Evolutionary conservation across 2,329 filamentous ascomycete genomes (phyloP), one percentile per base, ranked within the genome.

Genomic region (Xylariaceae sp.): DNA sequence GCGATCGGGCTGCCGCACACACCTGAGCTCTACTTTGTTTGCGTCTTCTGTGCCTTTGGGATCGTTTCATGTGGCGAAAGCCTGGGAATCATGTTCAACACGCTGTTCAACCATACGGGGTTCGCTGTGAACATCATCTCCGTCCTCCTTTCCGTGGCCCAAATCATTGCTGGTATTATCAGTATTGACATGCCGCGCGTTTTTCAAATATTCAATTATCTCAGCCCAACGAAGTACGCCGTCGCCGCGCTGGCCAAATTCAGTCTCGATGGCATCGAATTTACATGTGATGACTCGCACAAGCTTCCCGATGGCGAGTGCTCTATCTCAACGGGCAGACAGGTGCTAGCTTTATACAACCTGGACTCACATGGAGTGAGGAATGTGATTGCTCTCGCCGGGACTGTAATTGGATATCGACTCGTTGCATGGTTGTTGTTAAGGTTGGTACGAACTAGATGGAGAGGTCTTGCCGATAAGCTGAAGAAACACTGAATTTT

Each of bases 51-150:
- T 57, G 83, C 82, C 55, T 89, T 90, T 61, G 86, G 82, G 56
- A 80, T 90, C 47, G 84, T 89, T 14, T 85, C 75, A 47, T 89
- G 85, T 60, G 87, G 87, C 22, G 87, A 90, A 71, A 86, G 82
- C 46, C 62, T 90, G 1, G 87, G 87, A 1, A 90, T 91, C 62
- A 82, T 89, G 70, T 90, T 90, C 73, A 89, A 89, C 69, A 90
- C 86, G 0, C 69, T 90, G 9, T 87, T 90, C 64, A 67, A 65
- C 7, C 86, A 90, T 62, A 87, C 85, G 0, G 87, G 87, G 2
- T 90, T 90, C 64, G 85, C 86, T 0, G 81, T 90, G 51, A 89
- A 88, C 58, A 68, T 89, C 48, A 89, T 85, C 55, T 83, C 79
- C 1, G 77, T 89, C 39, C 73, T 90, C 15, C 73, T 91, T 3